Evolutionary conservation across 2,329 filamentous ascomycete species (phyloP), one percentile per base, ranked within the genome.

Genomic region (Rhytidhysteron rufulum): DNA sequence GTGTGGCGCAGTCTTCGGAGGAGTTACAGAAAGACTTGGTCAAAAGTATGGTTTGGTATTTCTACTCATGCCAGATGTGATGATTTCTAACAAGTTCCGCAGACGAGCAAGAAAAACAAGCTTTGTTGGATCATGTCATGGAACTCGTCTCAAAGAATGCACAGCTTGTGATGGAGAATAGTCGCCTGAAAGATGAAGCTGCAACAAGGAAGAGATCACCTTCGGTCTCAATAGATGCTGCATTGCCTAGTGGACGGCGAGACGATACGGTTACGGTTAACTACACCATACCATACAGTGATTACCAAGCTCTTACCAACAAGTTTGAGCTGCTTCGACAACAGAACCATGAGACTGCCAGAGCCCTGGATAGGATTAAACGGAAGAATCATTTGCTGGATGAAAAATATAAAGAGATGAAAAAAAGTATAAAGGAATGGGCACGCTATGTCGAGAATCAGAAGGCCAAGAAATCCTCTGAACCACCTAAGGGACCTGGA

Each of bases 361-460:
- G 62, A 27, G 46, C 39, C 2, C 17, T 32, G 11, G 45, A 25
- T 34, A 44, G 40, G 29, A 63, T 59, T 33, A 65, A 55, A 57
- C 47, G 57, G 32, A 61, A 63, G 39, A 63, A 66, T 38, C 58
- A 53, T 11, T 25, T 24, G 22, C 37, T 43, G 9, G 41, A 38
- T 7, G 43, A 43, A 29, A 55, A 59, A 31, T 54, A 47, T 25
- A 41, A 41, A 32, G 55, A 65, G 3, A 66, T 67, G 53, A 71
- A 70, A 39, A 54, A 65, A 11, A 64, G 47, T 24, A 62, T 65
- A 6, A 59, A 54, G 31, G 57, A 57, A 20, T 68, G 65, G 65
- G 60, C 64, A 42, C 51, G 58, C 17, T 66, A 63, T 32, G 53
- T 49, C 31, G 60, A 65, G 37, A 58, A 54, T 9, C 52, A 62